These are phyloP conservation scores for Nannizziopsis arthrosporioides DNA, from an alignment of 2,329 filamentous ascomycete species.

Conservation along the genomic window DNA sequence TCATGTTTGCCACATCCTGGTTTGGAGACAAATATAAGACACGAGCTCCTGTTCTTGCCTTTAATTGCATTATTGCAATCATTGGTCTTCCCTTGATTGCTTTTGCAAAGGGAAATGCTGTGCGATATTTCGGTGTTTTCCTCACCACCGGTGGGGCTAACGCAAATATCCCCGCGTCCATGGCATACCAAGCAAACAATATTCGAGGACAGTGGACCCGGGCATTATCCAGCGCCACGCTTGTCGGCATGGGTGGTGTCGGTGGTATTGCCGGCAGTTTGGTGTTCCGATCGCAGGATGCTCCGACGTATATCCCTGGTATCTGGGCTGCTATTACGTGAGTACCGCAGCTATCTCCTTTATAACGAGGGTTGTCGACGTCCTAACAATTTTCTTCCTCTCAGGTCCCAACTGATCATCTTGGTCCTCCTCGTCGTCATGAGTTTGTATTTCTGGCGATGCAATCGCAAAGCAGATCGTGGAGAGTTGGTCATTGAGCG, in stretches of 20 bases:
- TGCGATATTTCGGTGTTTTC: conserved; percentile 65
- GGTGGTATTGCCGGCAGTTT: conserved; percentile 66
- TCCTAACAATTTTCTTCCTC: conserved; percentile 31
- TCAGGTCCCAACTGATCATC: conserved; percentile 27
- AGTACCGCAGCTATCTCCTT: conserved; percentile 4
- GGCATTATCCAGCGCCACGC: conserved; percentile 62
- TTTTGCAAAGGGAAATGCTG: conserved; percentile 45
- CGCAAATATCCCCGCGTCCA: conserved; percentile 60
- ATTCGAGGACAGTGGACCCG: conserved; percentile 83
- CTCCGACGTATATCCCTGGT: conserved; percentile 27
- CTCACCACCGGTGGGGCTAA: conserved; percentile 65
- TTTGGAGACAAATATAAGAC: conserved; percentile 54
- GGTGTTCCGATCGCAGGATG: conserved; percentile 49
- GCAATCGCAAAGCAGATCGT: conserved; percentile 26
- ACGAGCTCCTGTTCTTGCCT: conserved; percentile 54
- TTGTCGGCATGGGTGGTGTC: conserved; percentile 65
- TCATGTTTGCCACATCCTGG: conserved; percentile 51
- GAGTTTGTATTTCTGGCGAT: conserved; percentile 25
- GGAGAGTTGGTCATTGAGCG: conserved; percentile 28
- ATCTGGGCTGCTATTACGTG: conserved; percentile 24
- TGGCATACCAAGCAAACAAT: conserved; percentile 80
- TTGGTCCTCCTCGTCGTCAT: conserved; percentile 21
- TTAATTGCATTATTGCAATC: conserved; percentile 55
- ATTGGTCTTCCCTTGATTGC: conserved; percentile 64
- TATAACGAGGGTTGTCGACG: not conserved